These are phyloP conservation scores for Lecanoromycetidae sp. DNA, from an alignment of 2,329 filamentous ascomycete species.

Conservation along the genomic window DNA sequence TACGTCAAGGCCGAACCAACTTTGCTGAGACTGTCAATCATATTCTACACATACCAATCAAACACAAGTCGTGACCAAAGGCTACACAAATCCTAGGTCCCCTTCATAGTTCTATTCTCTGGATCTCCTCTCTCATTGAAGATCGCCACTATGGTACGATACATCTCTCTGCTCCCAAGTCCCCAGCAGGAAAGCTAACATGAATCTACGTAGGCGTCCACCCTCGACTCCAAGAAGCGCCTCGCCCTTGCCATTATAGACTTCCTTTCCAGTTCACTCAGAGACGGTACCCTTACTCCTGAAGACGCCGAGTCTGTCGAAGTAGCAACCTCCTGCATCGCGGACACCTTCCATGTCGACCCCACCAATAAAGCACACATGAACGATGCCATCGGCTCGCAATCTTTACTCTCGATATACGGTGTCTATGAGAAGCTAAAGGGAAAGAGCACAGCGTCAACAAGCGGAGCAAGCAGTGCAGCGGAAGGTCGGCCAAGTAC, in stretches of 20 bases:
- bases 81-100: too few species aligned
- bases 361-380: conserved; percentile 61
- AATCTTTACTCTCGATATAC: conserved; percentile 86
- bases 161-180: too few species aligned
- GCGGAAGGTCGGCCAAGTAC: conserved; percentile 32
- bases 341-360: conserved; percentile 91
- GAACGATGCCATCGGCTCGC: conserved; percentile 65
- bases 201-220: too few species aligned
- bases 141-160: too few species aligned
- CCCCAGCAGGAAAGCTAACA: too few species aligned
- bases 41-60: too few species aligned
- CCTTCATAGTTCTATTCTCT: too few species aligned
- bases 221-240: conserved; percentile 57
- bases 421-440: conserved; percentile 93
- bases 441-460: conserved; percentile 42
- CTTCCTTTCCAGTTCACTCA: conserved; percentile 73
- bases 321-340: conserved; percentile 86
- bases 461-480: conserved; percentile 31
- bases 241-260: conserved; percentile 95
- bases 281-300: conserved; percentile 73
- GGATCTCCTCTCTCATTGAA: too few species aligned
- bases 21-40: too few species aligned
- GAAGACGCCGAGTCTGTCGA: conserved; percentile 93
- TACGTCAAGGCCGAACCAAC: too few species aligned
- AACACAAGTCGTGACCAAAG: too few species aligned